Evolutionary conservation across 2,329 filamentous ascomycete genomes (phyloP), one percentile per base, ranked within the genome.

Genomic region (Neofusicoccum umdonicola): DNA sequence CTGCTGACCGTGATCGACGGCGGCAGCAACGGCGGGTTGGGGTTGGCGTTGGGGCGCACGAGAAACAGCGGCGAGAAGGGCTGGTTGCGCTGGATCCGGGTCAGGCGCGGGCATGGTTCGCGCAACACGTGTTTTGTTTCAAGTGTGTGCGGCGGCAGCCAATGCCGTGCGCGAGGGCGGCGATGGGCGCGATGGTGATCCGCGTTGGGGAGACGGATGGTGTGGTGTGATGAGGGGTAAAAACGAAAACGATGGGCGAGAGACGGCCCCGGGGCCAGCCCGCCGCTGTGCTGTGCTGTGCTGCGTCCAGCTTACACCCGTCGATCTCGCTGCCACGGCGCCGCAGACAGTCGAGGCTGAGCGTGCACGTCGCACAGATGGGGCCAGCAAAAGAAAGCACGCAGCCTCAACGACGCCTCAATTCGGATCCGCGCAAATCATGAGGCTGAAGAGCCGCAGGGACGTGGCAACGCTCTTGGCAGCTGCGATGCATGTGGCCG

Each of bases 61-160:
- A 31, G 27, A 31, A 50, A 48, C 11, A 27, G 19, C 7, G 45
- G 15, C 19, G 12, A 17, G 12, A 13, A 34, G 47, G 47, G 34
- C 13, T 9, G 47, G 12, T 34, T 50, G 22, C 47, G n/a, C 17
- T 47, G 19, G 37, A 37, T 52, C 48, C 48, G 48, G 48, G 48
- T 35, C 5, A 11, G 8, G 37, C 3, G 8, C 13, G 37, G 37
- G 9, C 37, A 39, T 13, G 37, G 48, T 37, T 37, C 31, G 34
- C 37, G 34, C 48, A 52, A 52, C 48, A 52, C 48, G 48, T 52
- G 48, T 52, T 52, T 52, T 52, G 48, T 52, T 52, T 52, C 48
- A 52, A 37, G 48, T 52, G 9, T 17, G 48, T 37, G 48, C 11
- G 27, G 15, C 27, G 19, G 12, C 12, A 22, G 34, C 47, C 48